Percentiles rank a stretch among this genome's conserved stretches.
Evolutionary conservation across 2,329 filamentous ascomycete species (phyloP).

Genomic region (Ampelomyces quisqualis): DNA sequence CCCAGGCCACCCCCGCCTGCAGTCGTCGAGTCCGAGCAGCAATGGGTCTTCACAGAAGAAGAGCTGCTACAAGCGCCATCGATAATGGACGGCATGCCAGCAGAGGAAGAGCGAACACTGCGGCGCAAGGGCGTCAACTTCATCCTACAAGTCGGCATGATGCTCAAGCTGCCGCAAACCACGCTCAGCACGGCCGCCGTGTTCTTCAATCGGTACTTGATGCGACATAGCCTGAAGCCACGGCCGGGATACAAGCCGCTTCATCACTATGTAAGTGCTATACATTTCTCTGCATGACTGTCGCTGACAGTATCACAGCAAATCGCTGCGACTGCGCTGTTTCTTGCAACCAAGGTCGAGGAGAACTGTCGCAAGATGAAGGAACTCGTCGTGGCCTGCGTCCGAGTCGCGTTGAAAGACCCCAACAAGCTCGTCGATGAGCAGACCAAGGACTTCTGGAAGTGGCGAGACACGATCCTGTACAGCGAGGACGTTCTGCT

Average conservation of each 20-base stretch:
- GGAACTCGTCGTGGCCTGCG: constrained; percentile 89
- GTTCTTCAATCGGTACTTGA: constrained; percentile 95
- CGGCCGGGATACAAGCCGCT: constrained; percentile 67
- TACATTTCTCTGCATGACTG: neutral
- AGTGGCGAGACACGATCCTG: constrained; percentile 92
- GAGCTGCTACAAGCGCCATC: constrained; percentile 83
- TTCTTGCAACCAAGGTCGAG: constrained; percentile 94
- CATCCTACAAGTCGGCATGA: constrained; percentile 88
- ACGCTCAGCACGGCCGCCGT: constrained; percentile 90
- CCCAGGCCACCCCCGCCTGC: constrained; percentile 46
- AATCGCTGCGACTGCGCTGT: constrained; percentile 86
- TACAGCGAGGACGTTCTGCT: constrained; percentile 91
- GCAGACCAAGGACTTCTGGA: constrained; percentile 97
- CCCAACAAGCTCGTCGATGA: constrained; percentile 87
- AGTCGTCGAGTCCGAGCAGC: constrained; percentile 59
- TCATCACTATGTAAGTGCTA: constrained; percentile 69
- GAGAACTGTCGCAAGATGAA: constrained; percentile 96
- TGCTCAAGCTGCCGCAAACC: constrained; percentile 87
- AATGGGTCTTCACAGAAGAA: constrained; percentile 87
- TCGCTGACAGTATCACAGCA: constrained; percentile 50
- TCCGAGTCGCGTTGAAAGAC: constrained; percentile 93
- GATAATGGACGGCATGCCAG: constrained; percentile 75
- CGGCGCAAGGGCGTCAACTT: constrained; percentile 95
- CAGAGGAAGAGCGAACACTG: constrained; percentile 74
- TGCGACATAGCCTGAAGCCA: constrained; percentile 80